phyloP scores from a whole-genome alignment of 2,329 filamentous ascomycete species.

The Triangularia verruculosa region DNA sequence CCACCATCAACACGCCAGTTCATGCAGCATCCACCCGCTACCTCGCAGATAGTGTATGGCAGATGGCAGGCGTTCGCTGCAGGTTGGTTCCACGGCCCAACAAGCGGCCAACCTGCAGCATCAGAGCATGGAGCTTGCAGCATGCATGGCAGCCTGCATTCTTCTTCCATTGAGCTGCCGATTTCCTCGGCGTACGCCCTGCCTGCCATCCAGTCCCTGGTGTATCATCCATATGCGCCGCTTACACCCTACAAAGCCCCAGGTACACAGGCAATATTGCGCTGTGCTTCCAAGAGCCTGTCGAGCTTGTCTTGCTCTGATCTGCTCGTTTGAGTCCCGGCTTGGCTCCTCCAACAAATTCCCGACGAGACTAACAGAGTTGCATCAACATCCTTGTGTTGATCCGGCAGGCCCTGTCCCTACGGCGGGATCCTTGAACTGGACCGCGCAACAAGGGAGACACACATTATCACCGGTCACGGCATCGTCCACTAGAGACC shows the following conservation, averaged over 20 bases:
- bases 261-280: too few relatives aligned
- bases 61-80: not conserved
- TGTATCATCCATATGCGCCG: too few relatives aligned
- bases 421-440: not conserved
- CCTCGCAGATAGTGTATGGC: not conserved
- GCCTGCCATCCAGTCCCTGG: too few relatives aligned
- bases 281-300: not conserved
- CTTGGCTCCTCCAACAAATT: not conserved
- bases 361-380: not conserved
- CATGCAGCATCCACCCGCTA: not conserved
- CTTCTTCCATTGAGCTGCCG: not conserved
- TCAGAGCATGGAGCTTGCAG: not conserved
- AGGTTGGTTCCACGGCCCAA: not conserved
- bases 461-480: not conserved
- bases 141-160: not conserved
- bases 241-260: too few relatives aligned
- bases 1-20: not conserved
- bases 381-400: constrained; percentile 2
- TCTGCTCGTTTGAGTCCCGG: not conserved
- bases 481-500: not conserved
- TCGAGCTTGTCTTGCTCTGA: not conserved
- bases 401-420: not conserved
- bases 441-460: not conserved
- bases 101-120: not conserved
- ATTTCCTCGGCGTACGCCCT: too few relatives aligned